phyloP scores from a whole-genome alignment of 306 rosid species.

The apple (Malus domestica) region DNA sequence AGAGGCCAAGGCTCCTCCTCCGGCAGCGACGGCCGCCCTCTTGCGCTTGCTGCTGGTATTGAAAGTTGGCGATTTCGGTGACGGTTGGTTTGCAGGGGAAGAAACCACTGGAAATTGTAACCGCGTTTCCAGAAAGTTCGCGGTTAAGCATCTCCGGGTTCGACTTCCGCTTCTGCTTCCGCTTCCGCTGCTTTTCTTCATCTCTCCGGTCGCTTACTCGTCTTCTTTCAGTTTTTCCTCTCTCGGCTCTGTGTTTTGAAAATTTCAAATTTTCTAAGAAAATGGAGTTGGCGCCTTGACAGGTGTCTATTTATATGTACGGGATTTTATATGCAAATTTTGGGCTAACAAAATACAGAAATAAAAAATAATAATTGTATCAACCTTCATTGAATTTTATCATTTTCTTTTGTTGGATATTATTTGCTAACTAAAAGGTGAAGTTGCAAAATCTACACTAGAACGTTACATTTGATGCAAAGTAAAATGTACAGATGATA shows the following conservation, averaged over 20 bases:
- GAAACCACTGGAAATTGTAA: conserved; percentile 36
- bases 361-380: too few relatives aligned
- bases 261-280: too few relatives aligned
- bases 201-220: neutral
- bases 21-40: conserved; percentile 10
- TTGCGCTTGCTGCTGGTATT: conserved; percentile 27
- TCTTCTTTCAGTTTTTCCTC: neutral
- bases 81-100: conserved; percentile 38
- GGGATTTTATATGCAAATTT: too few relatives aligned
- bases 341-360: too few relatives aligned
- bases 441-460: too few relatives aligned
- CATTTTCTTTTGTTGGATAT: too few relatives aligned
- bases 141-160: conserved; percentile 30
- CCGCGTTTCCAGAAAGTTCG: conserved; percentile 58
- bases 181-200: conserved; percentile 44
- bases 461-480: too few relatives aligned
- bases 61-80: conserved; percentile 53
- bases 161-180: conserved; percentile 7
- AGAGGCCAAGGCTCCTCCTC: conserved; percentile 10
- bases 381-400: neutral
- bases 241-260: too few relatives aligned
- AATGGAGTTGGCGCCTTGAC: too few relatives aligned
- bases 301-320: too few relatives aligned
- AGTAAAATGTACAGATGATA: too few relatives aligned
- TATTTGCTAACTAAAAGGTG: too few relatives aligned